These are phyloP conservation scores for Aspergillus proliferans DNA, from an alignment of 2,329 filamentous ascomycete species.

Conservation along the genomic window DNA sequence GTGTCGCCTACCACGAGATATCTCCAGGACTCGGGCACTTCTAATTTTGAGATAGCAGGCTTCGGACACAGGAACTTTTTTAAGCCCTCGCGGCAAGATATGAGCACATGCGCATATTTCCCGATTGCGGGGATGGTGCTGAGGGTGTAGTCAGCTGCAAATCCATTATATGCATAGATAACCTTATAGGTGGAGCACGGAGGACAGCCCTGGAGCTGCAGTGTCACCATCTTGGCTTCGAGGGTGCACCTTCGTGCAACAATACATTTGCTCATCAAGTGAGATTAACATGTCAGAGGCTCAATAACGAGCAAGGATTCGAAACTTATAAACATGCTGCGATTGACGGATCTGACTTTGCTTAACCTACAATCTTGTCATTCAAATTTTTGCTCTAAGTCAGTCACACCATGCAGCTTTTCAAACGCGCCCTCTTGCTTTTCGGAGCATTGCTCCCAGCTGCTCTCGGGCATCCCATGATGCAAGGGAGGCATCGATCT, in stretches of 20 bases:
- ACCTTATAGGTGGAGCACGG: constrained; percentile 10
- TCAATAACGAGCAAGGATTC: neutral
- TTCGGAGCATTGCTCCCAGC: constrained; percentile 18
- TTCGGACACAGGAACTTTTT: neutral
- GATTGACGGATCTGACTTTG: neutral
- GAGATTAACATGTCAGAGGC: neutral
- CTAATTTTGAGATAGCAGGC: too few relatives aligned
- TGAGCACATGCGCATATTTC: neutral
- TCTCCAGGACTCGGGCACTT: neutral
- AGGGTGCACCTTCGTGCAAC: constrained; percentile 4
- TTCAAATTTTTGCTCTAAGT: neutral
- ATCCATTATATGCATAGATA: neutral
- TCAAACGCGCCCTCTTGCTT: constrained; percentile 17
- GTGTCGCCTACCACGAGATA: neutral
- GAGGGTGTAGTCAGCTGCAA: too few relatives aligned
- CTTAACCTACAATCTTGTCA: neutral
- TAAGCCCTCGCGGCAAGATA: neutral
- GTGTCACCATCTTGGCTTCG: constrained; percentile 19
- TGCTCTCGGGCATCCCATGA: constrained; percentile 12
- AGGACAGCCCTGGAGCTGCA: constrained; percentile 14
- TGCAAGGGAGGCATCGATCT: constrained; percentile 6
- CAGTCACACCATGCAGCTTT: constrained; percentile 11
- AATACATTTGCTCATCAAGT: constrained; percentile 3
- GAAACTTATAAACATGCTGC: neutral
- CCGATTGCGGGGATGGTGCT: too few relatives aligned